Evolutionary conservation across 1,284 basidiomycete genomes (phyloP).

Genomic region (Boletus smithii): DNA sequence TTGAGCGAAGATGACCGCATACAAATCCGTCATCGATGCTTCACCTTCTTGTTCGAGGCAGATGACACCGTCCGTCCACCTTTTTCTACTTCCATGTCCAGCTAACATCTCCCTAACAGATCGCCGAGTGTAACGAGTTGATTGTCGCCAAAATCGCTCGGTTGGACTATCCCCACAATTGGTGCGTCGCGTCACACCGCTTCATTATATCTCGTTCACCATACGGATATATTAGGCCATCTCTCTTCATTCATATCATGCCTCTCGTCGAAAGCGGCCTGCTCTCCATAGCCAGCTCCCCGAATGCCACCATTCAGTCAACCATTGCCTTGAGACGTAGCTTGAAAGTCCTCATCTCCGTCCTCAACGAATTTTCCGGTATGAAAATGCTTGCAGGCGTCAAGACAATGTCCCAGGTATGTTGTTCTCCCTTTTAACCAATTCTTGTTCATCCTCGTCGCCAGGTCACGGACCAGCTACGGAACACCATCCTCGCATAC

Average conservation of each 20-base stretch:
- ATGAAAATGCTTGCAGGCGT: slow-evolving; percentile 66
- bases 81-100: slow-evolving; percentile 3
- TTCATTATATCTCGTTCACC: not conserved
- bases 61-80: slow-evolving; percentile 60
- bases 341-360: slow-evolving; percentile 56
- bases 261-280: slow-evolving; percentile 50
- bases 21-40: slow-evolving; percentile 56
- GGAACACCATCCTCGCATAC: slow-evolving; percentile 50
- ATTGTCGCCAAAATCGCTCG: slow-evolving; percentile 70
- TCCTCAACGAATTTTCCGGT: slow-evolving; percentile 65
- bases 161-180: slow-evolving; percentile 63
- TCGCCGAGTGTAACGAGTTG: slow-evolving; percentile 68
- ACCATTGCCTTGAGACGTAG: slow-evolving; percentile 57
- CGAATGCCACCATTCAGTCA: slow-evolving; percentile 41
- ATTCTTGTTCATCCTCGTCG: slow-evolving; percentile 3
- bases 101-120: slow-evolving; percentile 40
- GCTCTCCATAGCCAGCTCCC: slow-evolving; percentile 44
- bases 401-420: slow-evolving; percentile 60
- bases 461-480: slow-evolving; percentile 56
- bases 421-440: slow-evolving; percentile 8
- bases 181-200: slow-evolving; percentile 42
- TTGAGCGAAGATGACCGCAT: slow-evolving; percentile 61
- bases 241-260: slow-evolving; percentile 57
- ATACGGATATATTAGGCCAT: slow-evolving; percentile 47
- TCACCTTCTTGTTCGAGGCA: slow-evolving; percentile 64